Conservation (phyloP, 768 basidiomycete species). For the Russula vinacea region DNA sequence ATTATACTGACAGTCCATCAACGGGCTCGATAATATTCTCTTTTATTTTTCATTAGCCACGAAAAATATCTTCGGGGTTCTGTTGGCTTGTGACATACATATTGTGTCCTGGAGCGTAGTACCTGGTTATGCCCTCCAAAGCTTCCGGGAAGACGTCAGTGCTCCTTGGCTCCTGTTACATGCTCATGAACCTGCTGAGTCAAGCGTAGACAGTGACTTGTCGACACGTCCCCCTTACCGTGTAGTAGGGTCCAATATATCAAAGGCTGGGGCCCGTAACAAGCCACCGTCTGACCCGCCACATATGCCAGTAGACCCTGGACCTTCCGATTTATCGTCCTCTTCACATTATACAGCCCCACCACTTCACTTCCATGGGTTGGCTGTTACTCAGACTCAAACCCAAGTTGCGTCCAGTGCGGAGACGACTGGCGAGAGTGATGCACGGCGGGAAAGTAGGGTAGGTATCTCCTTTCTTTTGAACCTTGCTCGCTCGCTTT, state of each 20-base stretch:
- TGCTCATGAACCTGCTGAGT: constrained; percentile 1
- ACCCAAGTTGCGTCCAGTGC: constrained; percentile 39
- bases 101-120: neutral
- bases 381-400: constrained; percentile 55
- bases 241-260: neutral
- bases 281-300: constrained; percentile 29
- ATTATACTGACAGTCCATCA: neutral
- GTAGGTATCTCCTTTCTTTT: constrained; percentile 10
- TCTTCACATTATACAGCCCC: constrained; percentile 37
- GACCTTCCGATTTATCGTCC: constrained; percentile 28
- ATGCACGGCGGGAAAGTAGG: neutral
- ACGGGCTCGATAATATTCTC: neutral
- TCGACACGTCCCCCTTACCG: constrained; percentile 7
- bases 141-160: constrained; percentile 18
- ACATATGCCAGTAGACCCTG: constrained; percentile 24
- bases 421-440: neutral
- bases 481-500: neutral
- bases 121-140: constrained; percentile 3
- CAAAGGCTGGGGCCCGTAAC: neutral
- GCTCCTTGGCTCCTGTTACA: neutral
- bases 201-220: constrained; percentile 5
- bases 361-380: constrained; percentile 56
- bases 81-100: neutral
- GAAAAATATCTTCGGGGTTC: neutral
- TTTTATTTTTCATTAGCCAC: neutral